phyloP scores from a whole-genome alignment of 352 stramenopile genomes.

The Pythium plurisporium region DNA sequence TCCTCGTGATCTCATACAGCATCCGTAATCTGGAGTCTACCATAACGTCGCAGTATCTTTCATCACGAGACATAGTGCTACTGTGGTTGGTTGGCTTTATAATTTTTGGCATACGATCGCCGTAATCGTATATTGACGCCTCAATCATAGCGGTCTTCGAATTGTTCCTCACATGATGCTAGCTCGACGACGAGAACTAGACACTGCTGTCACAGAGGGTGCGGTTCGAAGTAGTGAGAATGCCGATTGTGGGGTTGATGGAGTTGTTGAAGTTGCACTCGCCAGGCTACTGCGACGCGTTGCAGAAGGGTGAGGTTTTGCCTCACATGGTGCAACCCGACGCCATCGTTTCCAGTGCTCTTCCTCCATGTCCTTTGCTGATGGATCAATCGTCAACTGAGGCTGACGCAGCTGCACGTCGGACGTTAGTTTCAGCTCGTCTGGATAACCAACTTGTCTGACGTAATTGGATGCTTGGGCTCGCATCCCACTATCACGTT shows the following conservation, averaged over 20 bases:
- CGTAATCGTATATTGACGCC: too few relatives aligned
- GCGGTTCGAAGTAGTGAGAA: neutral
- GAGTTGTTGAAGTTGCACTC: neutral
- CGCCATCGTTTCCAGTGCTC: constrained; percentile 34
- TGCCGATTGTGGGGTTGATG: neutral
- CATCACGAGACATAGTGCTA: too few relatives aligned
- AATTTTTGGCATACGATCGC: too few relatives aligned
- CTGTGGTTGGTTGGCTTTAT: too few relatives aligned
- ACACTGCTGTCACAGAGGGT: neutral
- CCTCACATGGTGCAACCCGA: constrained; percentile 12
- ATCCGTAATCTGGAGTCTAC: too few relatives aligned
- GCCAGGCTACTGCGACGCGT: constrained; percentile 1
- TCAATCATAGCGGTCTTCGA: too few relatives aligned
- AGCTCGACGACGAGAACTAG: neutral
- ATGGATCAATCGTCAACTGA: neutral
- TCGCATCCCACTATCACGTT: neutral
- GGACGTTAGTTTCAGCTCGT: neutral
- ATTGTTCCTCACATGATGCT: neutral
- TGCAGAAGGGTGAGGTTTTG: neutral
- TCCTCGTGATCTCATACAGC: constrained; percentile 4
- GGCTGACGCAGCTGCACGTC: neutral
- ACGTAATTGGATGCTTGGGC: neutral
- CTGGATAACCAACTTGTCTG: too few relatives aligned
- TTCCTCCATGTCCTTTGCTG: constrained; percentile 1
- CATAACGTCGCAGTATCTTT: too few relatives aligned